phyloP scores from a whole-genome alignment of 371 early-diverging fungal species.

The Encephalitozoon romaleae region DNA sequence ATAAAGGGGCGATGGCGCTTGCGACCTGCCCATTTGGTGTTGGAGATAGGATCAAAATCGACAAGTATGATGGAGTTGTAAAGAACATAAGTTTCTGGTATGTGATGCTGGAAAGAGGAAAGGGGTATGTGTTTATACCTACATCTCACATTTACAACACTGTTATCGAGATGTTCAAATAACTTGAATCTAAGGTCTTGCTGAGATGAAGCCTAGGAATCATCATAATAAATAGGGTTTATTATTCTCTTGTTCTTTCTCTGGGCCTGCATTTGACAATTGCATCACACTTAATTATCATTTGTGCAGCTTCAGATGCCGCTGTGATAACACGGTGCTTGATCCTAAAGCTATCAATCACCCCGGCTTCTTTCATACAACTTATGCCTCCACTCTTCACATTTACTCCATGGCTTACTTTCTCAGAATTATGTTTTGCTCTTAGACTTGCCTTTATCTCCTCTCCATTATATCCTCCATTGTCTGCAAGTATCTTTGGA shows the following conservation, averaged over 20 bases:
- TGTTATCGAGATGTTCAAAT: conserved; percentile 34
- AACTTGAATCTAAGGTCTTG: background rate
- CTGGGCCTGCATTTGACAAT: conserved; percentile 88
- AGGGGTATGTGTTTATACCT: conserved; percentile 43
- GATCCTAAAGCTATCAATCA: conserved; percentile 90
- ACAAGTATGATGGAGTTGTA: conserved; percentile 45
- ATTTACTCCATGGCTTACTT: conserved; percentile 70
- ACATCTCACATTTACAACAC: conserved; percentile 50
- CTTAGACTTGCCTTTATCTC: conserved; percentile 79
- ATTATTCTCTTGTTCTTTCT: conserved; percentile 60
- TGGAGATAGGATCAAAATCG: conserved; percentile 32
- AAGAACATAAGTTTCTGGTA: conserved; percentile 39
- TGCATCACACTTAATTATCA: conserved; percentile 95
- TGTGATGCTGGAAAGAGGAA: conserved; percentile 36
- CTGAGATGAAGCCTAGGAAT: too few species aligned
- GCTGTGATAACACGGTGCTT: conserved; percentile 88
- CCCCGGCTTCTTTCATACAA: conserved; percentile 75
- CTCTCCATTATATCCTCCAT: conserved; percentile 89
- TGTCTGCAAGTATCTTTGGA: conserved; percentile 91
- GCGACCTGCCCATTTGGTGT: conserved; percentile 29
- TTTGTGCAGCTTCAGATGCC: conserved; percentile 94
- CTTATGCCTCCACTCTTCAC: conserved; percentile 65
- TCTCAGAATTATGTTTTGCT: conserved; percentile 77
- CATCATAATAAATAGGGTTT: conserved; percentile 24
- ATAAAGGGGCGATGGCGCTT: conserved; percentile 37